Percentiles rank a stretch among this genome's conserved stretches.
phyloP scores from a whole-genome alignment of 345 rosid genomes.

The Firmiana major region DNA sequence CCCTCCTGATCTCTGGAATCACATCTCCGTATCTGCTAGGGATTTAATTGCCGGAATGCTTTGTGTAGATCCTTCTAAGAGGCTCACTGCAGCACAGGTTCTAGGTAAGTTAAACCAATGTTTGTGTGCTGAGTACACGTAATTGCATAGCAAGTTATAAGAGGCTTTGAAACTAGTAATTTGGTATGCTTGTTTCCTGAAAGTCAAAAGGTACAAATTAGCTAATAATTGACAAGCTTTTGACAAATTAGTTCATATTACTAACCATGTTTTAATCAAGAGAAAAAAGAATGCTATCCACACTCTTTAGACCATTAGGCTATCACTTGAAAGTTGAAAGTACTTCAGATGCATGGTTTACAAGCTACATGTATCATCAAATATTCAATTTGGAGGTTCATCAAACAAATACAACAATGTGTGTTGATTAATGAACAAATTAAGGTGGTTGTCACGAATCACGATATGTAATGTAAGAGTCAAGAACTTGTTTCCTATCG shows the following conservation, averaged over 20 bases:
- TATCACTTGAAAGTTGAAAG: background rate
- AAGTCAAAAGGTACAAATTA: background rate
- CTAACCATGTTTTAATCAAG: background rate
- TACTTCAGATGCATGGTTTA: background rate
- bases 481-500: background rate
- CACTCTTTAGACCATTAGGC: background rate
- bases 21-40: slow-evolving; percentile 55
- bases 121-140: background rate
- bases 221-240: background rate
- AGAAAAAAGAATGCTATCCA: background rate
- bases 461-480: background rate
- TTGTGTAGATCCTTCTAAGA: slow-evolving; percentile 60
- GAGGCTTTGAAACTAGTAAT: background rate
- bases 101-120: slow-evolving; percentile 39
- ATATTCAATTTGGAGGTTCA: background rate
- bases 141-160: background rate
- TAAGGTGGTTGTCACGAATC: background rate
- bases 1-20: slow-evolving; percentile 65
- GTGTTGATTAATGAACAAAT: background rate
- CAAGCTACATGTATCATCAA: background rate
- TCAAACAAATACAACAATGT: background rate
- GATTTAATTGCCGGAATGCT: slow-evolving; percentile 73
- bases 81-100: slow-evolving; percentile 62
- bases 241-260: background rate
- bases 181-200: background rate